Evolutionary conservation across 169 alveolate genomes (phyloP).

Genomic region (Plasmodium blacklocki): DNA sequence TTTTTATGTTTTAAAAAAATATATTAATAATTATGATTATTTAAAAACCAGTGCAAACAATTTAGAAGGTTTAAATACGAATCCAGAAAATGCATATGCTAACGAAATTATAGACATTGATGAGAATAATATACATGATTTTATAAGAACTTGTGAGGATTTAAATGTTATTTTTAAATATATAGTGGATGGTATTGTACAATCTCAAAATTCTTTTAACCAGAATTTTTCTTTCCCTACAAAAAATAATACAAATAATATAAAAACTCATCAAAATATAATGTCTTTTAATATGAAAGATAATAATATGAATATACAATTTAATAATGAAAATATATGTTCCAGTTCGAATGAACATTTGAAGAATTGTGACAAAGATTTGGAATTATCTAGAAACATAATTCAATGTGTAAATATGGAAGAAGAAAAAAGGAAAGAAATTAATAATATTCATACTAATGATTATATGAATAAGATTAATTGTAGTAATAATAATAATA

Average conservation of each 20-base stretch:
- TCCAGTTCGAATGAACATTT: not conserved
- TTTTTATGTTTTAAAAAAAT: constrained; percentile 34
- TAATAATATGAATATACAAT: too few species aligned
- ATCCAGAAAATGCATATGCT: not conserved
- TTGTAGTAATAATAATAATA: too few species aligned
- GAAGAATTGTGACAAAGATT: not conserved
- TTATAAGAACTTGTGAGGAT: constrained; percentile 22
- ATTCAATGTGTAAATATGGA: not conserved
- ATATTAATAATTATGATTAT: constrained; percentile 60
- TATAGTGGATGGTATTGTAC: constrained; percentile 7
- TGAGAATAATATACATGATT: constrained; percentile 33
- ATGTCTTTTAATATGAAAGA: too few species aligned
- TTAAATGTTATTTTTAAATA: constrained; percentile 24
- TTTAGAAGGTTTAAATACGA: not conserved
- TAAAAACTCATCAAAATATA: too few species aligned
- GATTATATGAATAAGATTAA: too few species aligned
- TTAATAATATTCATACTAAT: too few species aligned
- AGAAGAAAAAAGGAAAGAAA: not conserved
- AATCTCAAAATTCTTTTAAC: not conserved
- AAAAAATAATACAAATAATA: too few species aligned
- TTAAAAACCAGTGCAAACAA: constrained; percentile 13
- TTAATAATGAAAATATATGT: constrained; percentile 11
- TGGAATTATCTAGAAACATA: not conserved
- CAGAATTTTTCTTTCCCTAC: not conserved
- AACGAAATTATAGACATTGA: constrained; percentile 10